Evolutionary conservation across 148 eudicot genomes (phyloP), one percentile per base, ranked within the genome.

Genomic region (Diospyros kaki): DNA sequence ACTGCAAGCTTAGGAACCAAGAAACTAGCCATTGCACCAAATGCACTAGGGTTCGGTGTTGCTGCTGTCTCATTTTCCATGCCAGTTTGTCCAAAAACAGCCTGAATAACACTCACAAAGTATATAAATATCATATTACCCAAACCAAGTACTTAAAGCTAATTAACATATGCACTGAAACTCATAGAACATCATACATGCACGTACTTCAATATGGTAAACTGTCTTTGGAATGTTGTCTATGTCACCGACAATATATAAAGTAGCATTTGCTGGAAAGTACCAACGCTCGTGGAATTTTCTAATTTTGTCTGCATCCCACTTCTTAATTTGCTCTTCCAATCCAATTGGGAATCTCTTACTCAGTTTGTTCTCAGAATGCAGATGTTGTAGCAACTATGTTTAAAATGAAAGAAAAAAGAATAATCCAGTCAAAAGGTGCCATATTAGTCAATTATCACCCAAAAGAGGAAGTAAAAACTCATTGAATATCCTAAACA

Each of bases 261-360:
- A 83, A 66, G 99, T 96, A 51, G 98, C 93, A 79, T 96, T 96
- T 72, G 97, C 99, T 46, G 99, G 99, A 73, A 96, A 96, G 81
- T 96, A 96, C 99, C 99, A 96, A 66, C 98, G 90, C 75, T 96
- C 99, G 45, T 96, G 99, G 77, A 96, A 96, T 79, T 87, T 89
- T 79, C 96, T 87, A 56, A 96, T 96, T 83, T 91, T 93, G 73
- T 96, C 99, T 68, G 89, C 98, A 89, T 96, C 99, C 99, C 99
- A 96, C 80, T 87, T 96, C 88, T 91, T 96, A 68, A 96, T 96
- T 77, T 96, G 99, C 80, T 96, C 98, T 83, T 96, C 99, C 77
- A 96, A 80, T 73, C 99, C 99, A 73, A 96, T 96, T 18, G 99
- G 99, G 83, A 96, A 96, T 84, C 99, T 88, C 83, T 77, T 80